Evolutionary conservation across 352 stramenopile genomes (phyloP).

Genomic region (Phytophthora multivora): DNA sequence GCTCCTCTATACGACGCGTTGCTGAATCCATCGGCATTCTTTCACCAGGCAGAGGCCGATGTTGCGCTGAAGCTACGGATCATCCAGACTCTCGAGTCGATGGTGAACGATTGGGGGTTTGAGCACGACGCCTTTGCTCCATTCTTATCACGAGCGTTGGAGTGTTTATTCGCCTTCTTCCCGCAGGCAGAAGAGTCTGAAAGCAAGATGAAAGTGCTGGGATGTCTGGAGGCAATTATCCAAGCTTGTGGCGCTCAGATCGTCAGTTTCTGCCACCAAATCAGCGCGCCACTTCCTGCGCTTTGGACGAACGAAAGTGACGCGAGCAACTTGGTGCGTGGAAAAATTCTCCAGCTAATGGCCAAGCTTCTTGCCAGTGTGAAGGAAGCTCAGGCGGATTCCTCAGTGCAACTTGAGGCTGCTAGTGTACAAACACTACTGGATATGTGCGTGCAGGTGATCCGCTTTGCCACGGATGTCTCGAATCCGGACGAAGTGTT

Average conservation of each 20-base stretch:
- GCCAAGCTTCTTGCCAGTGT: slow-evolving; percentile 63
- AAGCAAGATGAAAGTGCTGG: slow-evolving; percentile 82
- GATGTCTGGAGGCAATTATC: slow-evolving; percentile 73
- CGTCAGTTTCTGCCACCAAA: slow-evolving; percentile 57
- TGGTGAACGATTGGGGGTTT: slow-evolving; percentile 87
- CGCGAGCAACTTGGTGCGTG: slow-evolving; percentile 77
- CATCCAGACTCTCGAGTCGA: slow-evolving; percentile 78
- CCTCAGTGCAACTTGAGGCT: slow-evolving; percentile 12
- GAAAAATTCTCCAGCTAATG: slow-evolving; percentile 84
- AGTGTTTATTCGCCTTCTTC: slow-evolving; percentile 76
- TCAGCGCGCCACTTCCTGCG: slow-evolving; percentile 66
- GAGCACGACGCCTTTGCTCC: slow-evolving; percentile 70
- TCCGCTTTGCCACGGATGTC: slow-evolving; percentile 75
- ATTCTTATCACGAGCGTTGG: slow-evolving; percentile 63
- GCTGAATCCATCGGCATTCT: slow-evolving; percentile 48
- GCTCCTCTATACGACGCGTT: slow-evolving; percentile 82
- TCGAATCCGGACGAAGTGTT: slow-evolving; percentile 85
- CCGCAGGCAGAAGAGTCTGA: slow-evolving; percentile 62
- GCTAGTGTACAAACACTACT: slow-evolving; percentile 48
- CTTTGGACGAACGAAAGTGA: slow-evolving; percentile 80
- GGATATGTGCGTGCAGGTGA: slow-evolving; percentile 74
- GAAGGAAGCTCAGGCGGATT: slow-evolving; percentile 41
- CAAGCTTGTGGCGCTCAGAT: slow-evolving; percentile 63
- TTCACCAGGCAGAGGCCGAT: slow-evolving; percentile 42
- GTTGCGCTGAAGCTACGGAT: slow-evolving; percentile 72